Conservation (phyloP, 2,329 filamentous ascomycete species). For the Aspergillus felis region DNA sequence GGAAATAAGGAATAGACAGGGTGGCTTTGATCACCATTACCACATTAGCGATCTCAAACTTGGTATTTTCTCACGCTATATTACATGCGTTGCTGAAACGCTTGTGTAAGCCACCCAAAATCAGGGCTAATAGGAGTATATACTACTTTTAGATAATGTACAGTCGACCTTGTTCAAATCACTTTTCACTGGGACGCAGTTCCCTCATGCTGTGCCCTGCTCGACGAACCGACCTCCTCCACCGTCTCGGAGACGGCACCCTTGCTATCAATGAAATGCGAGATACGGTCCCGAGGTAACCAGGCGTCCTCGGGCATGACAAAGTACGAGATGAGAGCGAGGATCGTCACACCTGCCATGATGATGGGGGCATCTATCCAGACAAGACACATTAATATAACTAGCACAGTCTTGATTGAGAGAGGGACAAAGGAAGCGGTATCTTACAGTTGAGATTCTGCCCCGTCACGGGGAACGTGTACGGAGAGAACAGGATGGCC, state of each 20-base stretch:
- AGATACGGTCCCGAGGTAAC: slow-evolving; percentile 45
- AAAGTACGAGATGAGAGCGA: slow-evolving; percentile 48
- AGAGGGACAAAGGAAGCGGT: neutral
- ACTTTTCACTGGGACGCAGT: neutral
- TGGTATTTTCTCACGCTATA: neutral
- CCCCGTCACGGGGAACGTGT: slow-evolving; percentile 43
- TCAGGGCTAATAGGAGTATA: neutral
- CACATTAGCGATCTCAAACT: neutral
- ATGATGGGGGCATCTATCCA: slow-evolving; percentile 47
- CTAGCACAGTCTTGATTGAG: neutral
- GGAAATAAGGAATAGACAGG: neutral
- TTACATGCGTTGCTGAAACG: no score
- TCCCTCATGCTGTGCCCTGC: neutral
- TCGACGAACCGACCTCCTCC: slow-evolving; percentile 19
- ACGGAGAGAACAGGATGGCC: slow-evolving; percentile 47
- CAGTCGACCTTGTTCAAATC: neutral
- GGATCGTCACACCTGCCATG: slow-evolving; percentile 48
- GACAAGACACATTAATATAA: neutral
- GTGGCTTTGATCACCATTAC: neutral
- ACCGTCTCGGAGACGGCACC: slow-evolving; percentile 24
- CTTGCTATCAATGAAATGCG: slow-evolving; percentile 41
- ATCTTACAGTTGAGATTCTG: slow-evolving; percentile 43
- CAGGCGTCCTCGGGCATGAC: slow-evolving; percentile 46
- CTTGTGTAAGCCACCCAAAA: neutral
- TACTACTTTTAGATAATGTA: neutral